Conservation (phyloP, 306 rosid genomes). For the Citrullus colocynthis region DNA sequence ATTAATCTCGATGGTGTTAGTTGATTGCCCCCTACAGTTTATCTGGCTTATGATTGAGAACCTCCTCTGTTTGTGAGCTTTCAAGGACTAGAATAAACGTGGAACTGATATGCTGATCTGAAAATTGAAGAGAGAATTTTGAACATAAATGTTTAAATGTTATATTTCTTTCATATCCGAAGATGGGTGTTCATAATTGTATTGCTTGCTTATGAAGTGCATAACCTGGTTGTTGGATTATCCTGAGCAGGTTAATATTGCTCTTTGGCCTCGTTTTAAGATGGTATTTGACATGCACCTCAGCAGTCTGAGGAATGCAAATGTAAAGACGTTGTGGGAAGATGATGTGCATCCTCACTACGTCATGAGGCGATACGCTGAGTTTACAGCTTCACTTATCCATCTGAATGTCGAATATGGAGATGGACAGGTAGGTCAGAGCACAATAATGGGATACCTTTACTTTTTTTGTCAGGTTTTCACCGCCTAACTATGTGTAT, state of each 20-base stretch:
- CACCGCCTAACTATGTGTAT: not conserved
- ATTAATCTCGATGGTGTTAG: not conserved
- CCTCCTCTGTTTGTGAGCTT: not conserved
- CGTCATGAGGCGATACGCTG: conserved; percentile 95
- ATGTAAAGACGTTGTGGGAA: conserved; percentile 85
- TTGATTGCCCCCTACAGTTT: not conserved
- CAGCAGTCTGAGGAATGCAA: conserved; percentile 78
- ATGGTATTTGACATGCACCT: conserved; percentile 96
- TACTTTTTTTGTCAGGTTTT: not conserved
- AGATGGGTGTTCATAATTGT: not conserved
- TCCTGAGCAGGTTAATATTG: conserved; percentile 65
- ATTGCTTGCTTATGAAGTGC: not conserved
- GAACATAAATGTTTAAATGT: not conserved
- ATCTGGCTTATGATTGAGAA: not conserved
- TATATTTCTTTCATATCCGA: not conserved
- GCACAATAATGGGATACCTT: not conserved
- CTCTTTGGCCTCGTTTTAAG: conserved; percentile 96
- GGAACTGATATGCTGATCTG: not conserved
- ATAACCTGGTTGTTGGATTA: conserved; percentile 14
- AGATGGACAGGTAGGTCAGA: conserved; percentile 73
- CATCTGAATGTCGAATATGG: conserved; percentile 84
- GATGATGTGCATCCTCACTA: conserved; percentile 98
- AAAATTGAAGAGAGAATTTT: not conserved
- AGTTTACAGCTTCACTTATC: conserved; percentile 89
- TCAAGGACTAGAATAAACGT: not conserved